Evolutionary conservation across 495 filamentous ascomycete genomes (phyloP).

Genomic region (Hypoxylon crocopeplum): DNA sequence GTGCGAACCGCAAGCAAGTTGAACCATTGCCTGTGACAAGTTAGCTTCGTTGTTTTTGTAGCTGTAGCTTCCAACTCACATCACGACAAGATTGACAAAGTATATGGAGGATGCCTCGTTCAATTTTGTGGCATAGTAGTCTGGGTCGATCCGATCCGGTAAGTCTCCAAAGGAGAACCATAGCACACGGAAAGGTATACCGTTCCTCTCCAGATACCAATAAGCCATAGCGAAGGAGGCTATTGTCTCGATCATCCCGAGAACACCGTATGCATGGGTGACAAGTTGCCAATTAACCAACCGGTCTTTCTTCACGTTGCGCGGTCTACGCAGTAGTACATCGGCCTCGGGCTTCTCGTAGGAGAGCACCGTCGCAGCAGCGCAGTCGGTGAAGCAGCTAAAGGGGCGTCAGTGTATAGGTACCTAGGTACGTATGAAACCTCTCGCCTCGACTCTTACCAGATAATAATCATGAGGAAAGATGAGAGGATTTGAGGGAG

Average conservation of each 20-base stretch:
- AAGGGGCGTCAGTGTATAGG: conserved; percentile 23
- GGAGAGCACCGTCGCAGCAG: conserved; percentile 68
- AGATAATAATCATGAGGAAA: conserved; percentile 75
- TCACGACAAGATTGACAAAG: conserved; percentile 75
- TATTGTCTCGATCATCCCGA: conserved; percentile 66
- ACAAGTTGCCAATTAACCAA: conserved; percentile 71
- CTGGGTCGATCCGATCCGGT: conserved; percentile 52
- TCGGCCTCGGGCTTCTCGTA: conserved; percentile 78
- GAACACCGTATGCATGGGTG: conserved; percentile 67
- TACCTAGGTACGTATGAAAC: no score
- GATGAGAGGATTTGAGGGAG: conserved; percentile 70
- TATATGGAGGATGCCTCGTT: conserved; percentile 71
- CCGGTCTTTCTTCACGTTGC: conserved; percentile 64
- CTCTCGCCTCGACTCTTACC: conserved; percentile 27
- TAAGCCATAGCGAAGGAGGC: conserved; percentile 69
- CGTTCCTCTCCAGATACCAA: conserved; percentile 66
- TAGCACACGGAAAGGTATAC: conserved; percentile 62
- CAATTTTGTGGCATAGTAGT: conserved; percentile 54
- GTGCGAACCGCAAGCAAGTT: conserved; percentile 70
- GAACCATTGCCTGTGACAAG: conserved; percentile 65
- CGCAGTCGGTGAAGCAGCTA: conserved; percentile 73
- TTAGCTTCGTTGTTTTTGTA: not conserved
- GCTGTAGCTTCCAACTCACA: no score
- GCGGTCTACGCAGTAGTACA: conserved; percentile 64
- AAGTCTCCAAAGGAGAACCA: conserved; percentile 66